Base-by-base conservation (phyloP, 495 filamentous ascomycete species). In the Hypoxylon lenormandii region DNA sequence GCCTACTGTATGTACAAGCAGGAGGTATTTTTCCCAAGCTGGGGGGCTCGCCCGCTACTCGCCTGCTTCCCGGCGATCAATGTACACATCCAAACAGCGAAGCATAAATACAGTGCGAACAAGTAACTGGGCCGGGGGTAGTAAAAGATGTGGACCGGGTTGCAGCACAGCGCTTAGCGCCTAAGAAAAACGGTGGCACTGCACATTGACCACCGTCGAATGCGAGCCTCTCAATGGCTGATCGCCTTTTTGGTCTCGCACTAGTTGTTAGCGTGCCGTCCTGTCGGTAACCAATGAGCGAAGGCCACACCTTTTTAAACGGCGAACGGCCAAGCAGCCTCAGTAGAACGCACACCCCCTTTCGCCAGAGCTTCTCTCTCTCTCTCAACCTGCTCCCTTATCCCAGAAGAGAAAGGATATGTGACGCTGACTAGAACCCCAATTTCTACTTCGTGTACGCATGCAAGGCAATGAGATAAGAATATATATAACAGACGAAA, bases 271-370 rank as follows among this genome's bases (percentile, higher is more conserved):
- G 40, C 52, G 68, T 62, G 53, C 68, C 68, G 33, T 38, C 16
- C 46, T 43, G 68, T 71, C 62, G 68, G 68, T 71, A 71, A 71
- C 68, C 68, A 71, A 71, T 71, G 30, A 71, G 0, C 47, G 11
- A 22, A 1, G 46, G 60, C 62, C 62, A 71, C 62, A 66, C 62
- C 37, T 63, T 46, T 62, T 21, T 23, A 42, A 37, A 50, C 60
- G 45, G 30, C 45, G 7, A 40, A 47, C n/a, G n/a, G 18, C 16
- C 64, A 45, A 71, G 56, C 58, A 71, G 68, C 68, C 68, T 71
- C 68, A 64, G 62, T 38, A 62, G 26, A 28, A 28, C n/a, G n/a
- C 3, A 28, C 3, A 28, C 30, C 30, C 30, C 30, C 30, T 33
- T 33, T 33, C 30, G 30, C 30, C n/a, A n/a, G n/a, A n/a, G n/a